Base-by-base conservation (phyloP, 768 basidiomycete genomes). In the Mycena galericulata region DNA sequence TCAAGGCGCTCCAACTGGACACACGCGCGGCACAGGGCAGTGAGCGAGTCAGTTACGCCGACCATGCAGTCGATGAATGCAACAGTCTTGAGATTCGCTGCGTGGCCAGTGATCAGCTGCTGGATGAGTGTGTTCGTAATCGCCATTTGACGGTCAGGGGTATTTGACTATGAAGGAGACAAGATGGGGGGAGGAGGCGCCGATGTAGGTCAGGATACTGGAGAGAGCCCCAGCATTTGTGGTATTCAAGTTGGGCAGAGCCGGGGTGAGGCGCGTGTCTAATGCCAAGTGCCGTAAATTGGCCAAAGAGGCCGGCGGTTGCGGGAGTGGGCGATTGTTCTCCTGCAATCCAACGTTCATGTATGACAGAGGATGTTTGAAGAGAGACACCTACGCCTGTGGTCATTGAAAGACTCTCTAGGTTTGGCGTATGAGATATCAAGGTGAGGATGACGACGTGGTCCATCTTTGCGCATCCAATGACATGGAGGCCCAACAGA, bases 361-460 rank as follows among this genome's bases (percentile, higher is more conserved):
- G 24, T 68, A 36, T 45, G 12, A 32, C 38, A 54, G 36, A 30
- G 57, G 34, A 55, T 30, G 46, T 30, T 55, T 46, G 27, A 14
- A 14, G 22, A 43, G 32, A 1, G 6, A 26, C 2, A 77, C 89
- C 65, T 63, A 92, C 91, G 65, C 85, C 84, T 47, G 85, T 83
- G 18, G 89, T 88, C 30, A 93, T 80, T 1, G 91, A 89, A 0
- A 94, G 80, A 62, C 84, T 88, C 69, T 88, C 86, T 14, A 94
- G 82, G 8, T 80, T 73, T 0, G 91, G 91, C 0, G 87, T 88
- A 53, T 87, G 79, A 0, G 74, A 68, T 14, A 86, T 76, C 24
- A 85, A 77, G 18, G 78, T 79, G 34, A 93, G 80, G 9, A 92
- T 78, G 36, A 76, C 71, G 11, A 75, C 61, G 69, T 93, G 90